phyloP scores from a whole-genome alignment of 257 asterid species.

The Scutellaria baicalensis region DNA sequence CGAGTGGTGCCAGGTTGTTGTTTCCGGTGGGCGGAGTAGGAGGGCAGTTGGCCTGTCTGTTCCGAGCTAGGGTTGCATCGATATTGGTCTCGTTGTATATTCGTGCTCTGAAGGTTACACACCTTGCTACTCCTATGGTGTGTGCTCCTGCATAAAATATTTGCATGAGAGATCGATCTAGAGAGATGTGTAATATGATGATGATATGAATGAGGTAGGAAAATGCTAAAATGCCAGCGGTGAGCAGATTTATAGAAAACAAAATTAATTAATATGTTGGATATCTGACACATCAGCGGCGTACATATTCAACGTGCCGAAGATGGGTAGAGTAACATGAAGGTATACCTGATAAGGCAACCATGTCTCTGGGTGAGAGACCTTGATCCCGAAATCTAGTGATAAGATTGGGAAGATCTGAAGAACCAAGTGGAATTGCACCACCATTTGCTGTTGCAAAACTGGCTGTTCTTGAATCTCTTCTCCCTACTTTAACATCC shows the following conservation, averaged over 20 bases:
- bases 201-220: too few species aligned
- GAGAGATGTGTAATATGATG: too few species aligned
- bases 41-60: conserved; percentile 26
- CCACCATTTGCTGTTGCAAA: conserved; percentile 26
- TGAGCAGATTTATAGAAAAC: too few species aligned
- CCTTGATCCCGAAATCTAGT: conserved; percentile 9
- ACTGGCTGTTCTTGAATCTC: conserved; percentile 61
- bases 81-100: conserved; percentile 39
- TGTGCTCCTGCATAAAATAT: conserved; percentile 27
- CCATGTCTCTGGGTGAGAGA: conserved; percentile 45
- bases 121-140: conserved; percentile 41
- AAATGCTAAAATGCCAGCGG: too few species aligned
- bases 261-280: too few species aligned
- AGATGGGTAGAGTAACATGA: neutral
- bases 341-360: conserved; percentile 55
- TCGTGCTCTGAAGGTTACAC: conserved; percentile 22
- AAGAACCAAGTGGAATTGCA: neutral
- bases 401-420: conserved; percentile 19
- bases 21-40: conserved; percentile 13
- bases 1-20: conserved; percentile 30
- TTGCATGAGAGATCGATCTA: neutral
- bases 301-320: too few species aligned
- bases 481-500: conserved; percentile 51
- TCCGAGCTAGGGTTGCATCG: conserved; percentile 18
- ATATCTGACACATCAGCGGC: too few species aligned